These are phyloP conservation scores for Hirsutella minnesotensis DNA, from an alignment of 2,329 filamentous ascomycete genomes.

Conservation along the genomic window DNA sequence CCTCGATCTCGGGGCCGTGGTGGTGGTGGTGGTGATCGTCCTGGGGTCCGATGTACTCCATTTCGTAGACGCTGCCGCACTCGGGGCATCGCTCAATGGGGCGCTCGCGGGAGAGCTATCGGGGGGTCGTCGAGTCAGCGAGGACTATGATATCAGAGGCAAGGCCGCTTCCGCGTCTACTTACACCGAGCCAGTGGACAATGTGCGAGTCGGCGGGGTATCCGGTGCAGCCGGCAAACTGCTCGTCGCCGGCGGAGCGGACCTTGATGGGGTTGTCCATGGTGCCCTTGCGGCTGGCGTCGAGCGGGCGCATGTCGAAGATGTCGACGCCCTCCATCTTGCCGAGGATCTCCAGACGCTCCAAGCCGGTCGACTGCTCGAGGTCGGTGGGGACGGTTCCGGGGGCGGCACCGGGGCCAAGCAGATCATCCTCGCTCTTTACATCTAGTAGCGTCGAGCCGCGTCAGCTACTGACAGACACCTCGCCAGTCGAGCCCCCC, in stretches of 20 bases:
- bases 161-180: slow-evolving; percentile 19
- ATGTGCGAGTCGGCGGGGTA: slow-evolving; percentile 84
- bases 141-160: too few relatives aligned
- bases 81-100: slow-evolving; percentile 92
- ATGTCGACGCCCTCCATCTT: slow-evolving; percentile 98
- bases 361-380: slow-evolving; percentile 92
- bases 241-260: slow-evolving; percentile 87
- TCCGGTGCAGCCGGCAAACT: slow-evolving; percentile 94
- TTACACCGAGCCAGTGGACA: slow-evolving; percentile 81
- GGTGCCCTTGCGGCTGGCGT: slow-evolving; percentile 84
- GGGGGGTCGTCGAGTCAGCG: too few relatives aligned
- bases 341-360: slow-evolving; percentile 96
- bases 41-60: slow-evolving; percentile 84
- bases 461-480: slow-evolving; percentile 11
- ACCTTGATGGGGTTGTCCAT: slow-evolving; percentile 83
- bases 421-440: slow-evolving; percentile 67
- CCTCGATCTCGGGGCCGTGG: slow-evolving; percentile 54
- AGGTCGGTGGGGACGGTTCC: slow-evolving; percentile 88
- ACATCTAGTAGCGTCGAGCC: slow-evolving; percentile 50
- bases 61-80: slow-evolving; percentile 94
- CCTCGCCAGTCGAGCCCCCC: too few relatives aligned
- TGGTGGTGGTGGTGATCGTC: slow-evolving; percentile 57
- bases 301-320: slow-evolving; percentile 96
- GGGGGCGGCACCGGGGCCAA: slow-evolving; percentile 67
- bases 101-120: slow-evolving; percentile 75